Evolutionary conservation across 176 grass and related monocot genomes (phyloP).

Genomic region (Juncus effusus): DNA sequence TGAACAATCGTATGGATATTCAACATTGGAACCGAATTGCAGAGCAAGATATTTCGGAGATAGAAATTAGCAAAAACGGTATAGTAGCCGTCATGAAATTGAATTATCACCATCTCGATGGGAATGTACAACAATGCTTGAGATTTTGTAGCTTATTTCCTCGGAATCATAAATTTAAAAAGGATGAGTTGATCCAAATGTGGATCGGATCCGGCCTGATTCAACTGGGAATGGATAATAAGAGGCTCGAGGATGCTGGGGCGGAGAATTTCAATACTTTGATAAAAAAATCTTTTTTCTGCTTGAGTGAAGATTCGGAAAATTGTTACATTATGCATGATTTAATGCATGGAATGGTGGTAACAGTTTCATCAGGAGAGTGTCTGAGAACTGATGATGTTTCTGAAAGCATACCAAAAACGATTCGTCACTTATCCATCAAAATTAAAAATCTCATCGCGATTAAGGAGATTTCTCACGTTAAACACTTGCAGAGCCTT

Average conservation of each 20-base stretch:
- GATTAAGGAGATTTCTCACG: not conserved
- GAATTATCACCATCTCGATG: constrained; percentile 26
- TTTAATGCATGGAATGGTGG: constrained; percentile 35
- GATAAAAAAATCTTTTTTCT: constrained; percentile 27
- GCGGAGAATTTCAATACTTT: constrained; percentile 14
- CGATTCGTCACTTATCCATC: constrained; percentile 31
- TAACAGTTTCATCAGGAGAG: constrained; percentile 32
- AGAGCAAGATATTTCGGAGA: not conserved
- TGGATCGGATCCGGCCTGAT: constrained; percentile 18
- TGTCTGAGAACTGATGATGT: constrained; percentile 26
- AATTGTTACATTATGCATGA: constrained; percentile 34
- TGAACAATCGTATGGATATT: not conserved
- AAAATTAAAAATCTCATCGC: constrained; percentile 7
- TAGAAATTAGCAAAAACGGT: not conserved
- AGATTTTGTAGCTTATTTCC: constrained; percentile 46
- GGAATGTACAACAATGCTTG: constrained; percentile 22
- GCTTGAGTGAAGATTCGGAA: not conserved
- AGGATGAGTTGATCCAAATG: constrained; percentile 19
- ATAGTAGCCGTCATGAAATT: constrained; percentile 19
- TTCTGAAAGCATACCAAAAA: not conserved
- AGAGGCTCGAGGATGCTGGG: not conserved
- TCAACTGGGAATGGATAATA: not conserved
- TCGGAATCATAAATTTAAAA: constrained; percentile 21
- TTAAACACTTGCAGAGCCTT: constrained; percentile 28
- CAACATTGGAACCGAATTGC: constrained; percentile 17